These are phyloP conservation scores for Aspergillus tubingensis DNA, from an alignment of 2,329 filamentous ascomycete genomes.

Conservation along the genomic window DNA sequence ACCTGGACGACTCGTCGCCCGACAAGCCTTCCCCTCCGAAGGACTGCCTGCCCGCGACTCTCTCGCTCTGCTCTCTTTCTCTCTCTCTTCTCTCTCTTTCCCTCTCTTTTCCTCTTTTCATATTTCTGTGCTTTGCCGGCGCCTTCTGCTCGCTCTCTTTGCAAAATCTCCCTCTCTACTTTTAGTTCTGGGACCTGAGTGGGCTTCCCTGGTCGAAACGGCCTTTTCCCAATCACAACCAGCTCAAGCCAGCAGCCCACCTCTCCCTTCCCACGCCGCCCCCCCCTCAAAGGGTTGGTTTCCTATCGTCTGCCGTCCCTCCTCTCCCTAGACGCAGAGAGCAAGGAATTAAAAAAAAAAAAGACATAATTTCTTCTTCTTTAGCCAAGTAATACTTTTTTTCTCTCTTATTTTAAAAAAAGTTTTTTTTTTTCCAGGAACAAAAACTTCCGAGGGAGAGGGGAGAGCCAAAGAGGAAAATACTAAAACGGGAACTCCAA, in stretches of 20 bases:
- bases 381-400: conserved; percentile 1
- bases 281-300: conserved; percentile 19
- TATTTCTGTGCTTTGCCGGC: conserved; percentile 11
- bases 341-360: conserved; percentile 14
- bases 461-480: conserved; percentile 19
- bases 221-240: conserved; percentile 8
- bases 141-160: conserved; percentile 15
- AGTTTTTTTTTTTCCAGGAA: conserved; percentile 14
- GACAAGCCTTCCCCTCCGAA: conserved; percentile 23
- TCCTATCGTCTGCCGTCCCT: conserved; percentile 15
- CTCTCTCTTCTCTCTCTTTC: conserved; percentile 2
- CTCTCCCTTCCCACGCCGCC: conserved; percentile 9
- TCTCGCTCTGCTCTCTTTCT: conserved; percentile 13
- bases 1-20: conserved; percentile 19
- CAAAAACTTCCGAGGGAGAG: conserved; percentile 27
- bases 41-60: conserved; percentile 2
- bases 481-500: conserved; percentile 17
- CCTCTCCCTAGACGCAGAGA: conserved; percentile 16
- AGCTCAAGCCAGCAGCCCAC: conserved; percentile 15
- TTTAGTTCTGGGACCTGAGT: conserved; percentile 17
- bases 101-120: conserved; percentile 12
- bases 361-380: conserved; percentile 8
- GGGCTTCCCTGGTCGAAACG: conserved; percentile 17
- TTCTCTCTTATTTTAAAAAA: conserved; percentile 15
- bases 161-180: conserved; percentile 9